These are phyloP conservation scores for Claviceps humidiphila DNA, from an alignment of 2,329 filamentous ascomycete species.

Conservation along the genomic window DNA sequence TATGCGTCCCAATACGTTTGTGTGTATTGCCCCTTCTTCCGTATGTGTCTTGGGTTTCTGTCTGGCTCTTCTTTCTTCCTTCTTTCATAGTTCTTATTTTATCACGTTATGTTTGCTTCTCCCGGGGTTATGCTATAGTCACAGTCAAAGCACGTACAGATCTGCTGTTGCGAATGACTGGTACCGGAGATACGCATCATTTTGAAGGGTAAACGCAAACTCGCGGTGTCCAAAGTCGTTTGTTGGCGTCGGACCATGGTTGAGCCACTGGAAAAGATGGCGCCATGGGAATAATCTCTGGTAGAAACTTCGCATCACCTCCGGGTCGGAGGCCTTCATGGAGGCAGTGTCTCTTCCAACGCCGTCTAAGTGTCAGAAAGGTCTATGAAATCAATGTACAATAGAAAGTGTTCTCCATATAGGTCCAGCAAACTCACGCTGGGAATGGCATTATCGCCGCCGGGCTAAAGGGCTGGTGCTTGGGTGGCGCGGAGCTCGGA, in stretches of 20 bases:
- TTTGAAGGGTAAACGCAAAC: slow-evolving; percentile 89
- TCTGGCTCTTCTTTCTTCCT: background rate
- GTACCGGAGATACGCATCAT: slow-evolving; percentile 85
- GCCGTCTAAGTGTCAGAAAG: slow-evolving; percentile 71
- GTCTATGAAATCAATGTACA: slow-evolving; percentile 23
- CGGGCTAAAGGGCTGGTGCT: slow-evolving; percentile 26
- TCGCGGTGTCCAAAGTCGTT: slow-evolving; percentile 87
- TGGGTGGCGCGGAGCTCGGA: slow-evolving; percentile 32
- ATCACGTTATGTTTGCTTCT: background rate
- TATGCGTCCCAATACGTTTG: no score
- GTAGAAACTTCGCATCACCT: slow-evolving; percentile 87
- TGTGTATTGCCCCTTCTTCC: no score
- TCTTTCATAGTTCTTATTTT: background rate
- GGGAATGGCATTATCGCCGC: slow-evolving; percentile 29
- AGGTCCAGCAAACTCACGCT: slow-evolving; percentile 21
- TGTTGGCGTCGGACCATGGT: slow-evolving; percentile 75
- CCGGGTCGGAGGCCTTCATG: slow-evolving; percentile 53
- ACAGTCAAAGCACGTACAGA: slow-evolving; percentile 23
- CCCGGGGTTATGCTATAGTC: no score
- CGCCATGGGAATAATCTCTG: slow-evolving; percentile 91
- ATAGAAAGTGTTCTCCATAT: background rate
- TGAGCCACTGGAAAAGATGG: slow-evolving; percentile 93
- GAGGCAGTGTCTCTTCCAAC: slow-evolving; percentile 21
- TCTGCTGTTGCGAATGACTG: slow-evolving; percentile 51
- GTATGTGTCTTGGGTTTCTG: no score